Evolutionary conservation across 2,329 filamentous ascomycete species (phyloP), one percentile per base, ranked within the genome.

Genomic region (Ceratocystis papillata): DNA sequence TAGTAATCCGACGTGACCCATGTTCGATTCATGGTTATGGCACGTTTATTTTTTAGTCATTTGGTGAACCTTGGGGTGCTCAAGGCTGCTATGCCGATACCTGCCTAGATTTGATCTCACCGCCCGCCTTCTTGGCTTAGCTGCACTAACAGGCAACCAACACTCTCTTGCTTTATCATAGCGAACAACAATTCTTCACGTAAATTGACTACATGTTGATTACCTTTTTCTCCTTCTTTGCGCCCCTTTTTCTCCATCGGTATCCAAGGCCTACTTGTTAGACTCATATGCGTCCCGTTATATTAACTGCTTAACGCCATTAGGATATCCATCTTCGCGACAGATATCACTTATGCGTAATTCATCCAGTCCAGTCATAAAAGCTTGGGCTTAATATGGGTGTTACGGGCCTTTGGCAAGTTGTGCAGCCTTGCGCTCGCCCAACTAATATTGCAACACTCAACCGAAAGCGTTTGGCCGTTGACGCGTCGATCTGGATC

Each of bases 401-500:
- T 86, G 94, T 99, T 70, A 96, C 93, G 73, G 92, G 92, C 70
- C 89, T 99, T 70, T 99, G 94, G 94, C 93, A 90, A 69, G 90
- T 99, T 64, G 81, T 97, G 70, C 90, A 96, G 77, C 94, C 94
- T 59, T 96, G 91, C 74, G 94, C 94, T 61, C 88, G 94, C 46
- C 95, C 94, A 22, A 96, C 95, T 69, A 96, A 96, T 76, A 87
- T 99, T 71, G 92, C 95, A 72, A 96, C 93, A 15, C 85, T 99
- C 68, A 97, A 97, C 75, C 90, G 89, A 71, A 96, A 96, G 77
- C 90, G 94, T 17, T 87, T 99, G 62, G 95, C 94, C 60, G 90
- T 99, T 70, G 94, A 99, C 77, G 94, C 95, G 67, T 96, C 92
- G 12, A 99, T 99, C 74, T 99, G 94, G 94, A 97, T 99, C 72